These are phyloP conservation scores for Gelatoporia subvermispora DNA, from an alignment of 768 basidiomycete genomes.

Conservation along the genomic window DNA sequence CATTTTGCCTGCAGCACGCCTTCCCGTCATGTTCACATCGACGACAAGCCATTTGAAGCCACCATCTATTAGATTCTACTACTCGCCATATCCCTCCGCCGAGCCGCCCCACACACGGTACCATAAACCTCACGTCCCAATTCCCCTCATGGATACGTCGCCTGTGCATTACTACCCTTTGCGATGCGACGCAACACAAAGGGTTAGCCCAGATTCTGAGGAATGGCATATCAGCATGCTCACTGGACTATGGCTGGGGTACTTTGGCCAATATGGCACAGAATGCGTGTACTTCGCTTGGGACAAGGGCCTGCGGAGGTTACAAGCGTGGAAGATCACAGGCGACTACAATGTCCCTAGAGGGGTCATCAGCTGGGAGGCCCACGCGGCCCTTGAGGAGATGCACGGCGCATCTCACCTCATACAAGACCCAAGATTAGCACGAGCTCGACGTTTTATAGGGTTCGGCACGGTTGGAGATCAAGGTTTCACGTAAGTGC, in stretches of 20 bases:
- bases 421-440: background rate
- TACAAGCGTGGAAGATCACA: slow-evolving; percentile 15
- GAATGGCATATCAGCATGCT: slow-evolving; percentile 5
- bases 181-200: background rate
- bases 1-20: slow-evolving; percentile 14
- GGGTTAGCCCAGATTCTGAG: slow-evolving; percentile 3
- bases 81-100: background rate
- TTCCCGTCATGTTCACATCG: slow-evolving; percentile 10
- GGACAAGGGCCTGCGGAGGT: background rate
- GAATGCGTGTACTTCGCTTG: background rate
- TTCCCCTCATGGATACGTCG: slow-evolving; percentile 2
- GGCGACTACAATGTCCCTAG: slow-evolving; percentile 16
- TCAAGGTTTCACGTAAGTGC: slow-evolving; percentile 11
- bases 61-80: slow-evolving; percentile 10
- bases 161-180: slow-evolving; percentile 16
- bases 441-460: background rate
- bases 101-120: background rate
- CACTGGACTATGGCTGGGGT: slow-evolving; percentile 15
- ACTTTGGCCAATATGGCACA: slow-evolving; percentile 5
- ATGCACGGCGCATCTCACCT: background rate
- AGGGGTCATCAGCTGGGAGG: slow-evolving; percentile 12
- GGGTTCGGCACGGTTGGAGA: slow-evolving; percentile 9
- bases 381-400: slow-evolving; percentile 1
- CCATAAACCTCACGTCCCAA: slow-evolving; percentile 4
- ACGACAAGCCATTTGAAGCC: slow-evolving; percentile 6